A percentile compares a stretch with the other conserved stretches of the same genome.
phyloP scores from a whole-genome alignment of 805 yeast genomes.

The Candida suzukii region DNA sequence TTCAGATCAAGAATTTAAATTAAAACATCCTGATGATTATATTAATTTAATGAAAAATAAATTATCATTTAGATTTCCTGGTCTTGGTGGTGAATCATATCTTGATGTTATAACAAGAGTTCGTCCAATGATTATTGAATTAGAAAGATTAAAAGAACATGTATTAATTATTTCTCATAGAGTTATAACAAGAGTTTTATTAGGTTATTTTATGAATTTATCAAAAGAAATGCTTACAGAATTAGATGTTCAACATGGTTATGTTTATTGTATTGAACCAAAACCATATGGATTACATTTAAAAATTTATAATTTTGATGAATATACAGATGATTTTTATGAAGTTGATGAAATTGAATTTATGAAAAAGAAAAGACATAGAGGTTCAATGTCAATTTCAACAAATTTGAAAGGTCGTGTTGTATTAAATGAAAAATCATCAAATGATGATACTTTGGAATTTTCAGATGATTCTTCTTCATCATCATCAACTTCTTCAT shows the following conservation, averaged over 20 bases:
- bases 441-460: too few species aligned
- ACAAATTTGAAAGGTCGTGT: background rate
- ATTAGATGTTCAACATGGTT: constrained; percentile 28
- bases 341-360: constrained; percentile 31
- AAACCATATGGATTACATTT: constrained; percentile 31
- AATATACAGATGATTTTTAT: constrained; percentile 25
- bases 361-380: constrained; percentile 25
- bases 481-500: background rate
- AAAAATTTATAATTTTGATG: constrained; percentile 30
- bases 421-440: background rate
- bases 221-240: constrained; percentile 30
- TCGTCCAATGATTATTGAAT: constrained; percentile 28
- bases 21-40: constrained; percentile 19
- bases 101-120: constrained; percentile 28
- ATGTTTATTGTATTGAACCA: constrained; percentile 30
- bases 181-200: constrained; percentile 26
- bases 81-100: constrained; percentile 31
- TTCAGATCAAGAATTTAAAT: constrained; percentile 22
- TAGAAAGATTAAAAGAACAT: constrained; percentile 28
- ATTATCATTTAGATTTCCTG: constrained; percentile 27
- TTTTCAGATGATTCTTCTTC: background rate
- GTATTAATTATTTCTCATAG: constrained; percentile 28
- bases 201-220: constrained; percentile 30
- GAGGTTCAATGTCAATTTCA: constrained; percentile 19
- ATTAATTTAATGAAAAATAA: constrained; percentile 22